phyloP scores from a whole-genome alignment of 1,284 basidiomycete species.

The Athelia psychrophila region DNA sequence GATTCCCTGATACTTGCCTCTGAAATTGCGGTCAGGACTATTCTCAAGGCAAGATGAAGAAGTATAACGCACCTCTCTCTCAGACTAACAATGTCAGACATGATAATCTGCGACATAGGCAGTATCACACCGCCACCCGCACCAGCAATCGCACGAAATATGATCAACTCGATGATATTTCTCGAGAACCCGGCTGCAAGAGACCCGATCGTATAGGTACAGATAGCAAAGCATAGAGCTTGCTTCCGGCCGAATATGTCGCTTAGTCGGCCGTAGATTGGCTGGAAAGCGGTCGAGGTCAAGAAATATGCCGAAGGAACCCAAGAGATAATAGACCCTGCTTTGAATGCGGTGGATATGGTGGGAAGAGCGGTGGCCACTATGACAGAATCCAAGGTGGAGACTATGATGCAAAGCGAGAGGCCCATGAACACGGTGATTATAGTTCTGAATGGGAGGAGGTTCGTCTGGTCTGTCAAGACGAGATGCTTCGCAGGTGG shows the following conservation, averaged over 20 bases:
- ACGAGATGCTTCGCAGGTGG: conserved; percentile 8
- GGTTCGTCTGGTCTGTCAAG: conserved; percentile 76
- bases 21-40: conserved; percentile 16
- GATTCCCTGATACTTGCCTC: conserved; percentile 66
- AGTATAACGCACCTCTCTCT: conserved; percentile 44
- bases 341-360: conserved; percentile 65
- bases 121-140: conserved; percentile 68
- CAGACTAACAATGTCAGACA: conserved; percentile 63
- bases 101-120: conserved; percentile 63
- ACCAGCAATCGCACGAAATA: conserved; percentile 69
- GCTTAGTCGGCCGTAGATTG: conserved; percentile 63
- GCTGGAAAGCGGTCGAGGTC: conserved; percentile 66
- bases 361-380: conserved; percentile 71
- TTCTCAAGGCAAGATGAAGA: neutral
- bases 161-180: conserved; percentile 68
- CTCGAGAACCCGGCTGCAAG: conserved; percentile 57
- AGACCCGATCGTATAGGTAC: conserved; percentile 62
- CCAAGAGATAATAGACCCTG: conserved; percentile 67
- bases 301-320: conserved; percentile 67
- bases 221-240: conserved; percentile 56
- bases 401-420: conserved; percentile 55
- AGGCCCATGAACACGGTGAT: conserved; percentile 62
- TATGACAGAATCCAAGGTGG: conserved; percentile 60
- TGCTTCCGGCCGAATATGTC: conserved; percentile 78
- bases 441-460: conserved; percentile 67